Evolutionary conservation across 1,139 yeast species (phyloP).

Genomic region (Tardiomyces blankii): DNA sequence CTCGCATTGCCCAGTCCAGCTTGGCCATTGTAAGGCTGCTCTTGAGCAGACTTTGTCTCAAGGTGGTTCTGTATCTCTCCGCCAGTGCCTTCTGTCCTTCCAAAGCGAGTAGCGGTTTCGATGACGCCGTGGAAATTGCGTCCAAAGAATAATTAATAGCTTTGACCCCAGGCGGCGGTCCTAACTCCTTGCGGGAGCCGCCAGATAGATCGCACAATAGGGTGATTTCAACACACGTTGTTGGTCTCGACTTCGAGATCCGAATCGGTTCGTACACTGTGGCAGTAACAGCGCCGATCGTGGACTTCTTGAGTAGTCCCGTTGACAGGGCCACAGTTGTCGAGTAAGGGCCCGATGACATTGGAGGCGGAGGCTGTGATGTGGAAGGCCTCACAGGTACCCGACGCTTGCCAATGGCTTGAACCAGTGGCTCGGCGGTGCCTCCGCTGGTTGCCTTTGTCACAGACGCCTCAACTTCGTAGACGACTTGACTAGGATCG

Average conservation of each 20-base stretch:
- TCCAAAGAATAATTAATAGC: background rate
- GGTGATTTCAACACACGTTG: background rate
- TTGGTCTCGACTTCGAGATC: background rate
- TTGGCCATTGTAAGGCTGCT: background rate
- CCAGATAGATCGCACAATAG: background rate
- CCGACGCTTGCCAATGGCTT: background rate
- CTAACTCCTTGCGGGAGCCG: background rate
- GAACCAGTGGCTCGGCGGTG: background rate
- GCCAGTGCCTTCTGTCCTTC: background rate
- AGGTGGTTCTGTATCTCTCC: background rate
- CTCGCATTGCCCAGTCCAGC: background rate
- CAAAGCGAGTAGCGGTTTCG: background rate
- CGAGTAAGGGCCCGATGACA: background rate
- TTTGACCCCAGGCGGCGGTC: background rate
- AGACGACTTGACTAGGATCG: background rate
- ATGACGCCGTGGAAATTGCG: background rate
- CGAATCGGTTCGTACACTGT: background rate
- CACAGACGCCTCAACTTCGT: background rate
- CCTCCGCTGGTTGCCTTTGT: background rate
- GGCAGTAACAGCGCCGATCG: background rate
- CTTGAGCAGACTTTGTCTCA: background rate
- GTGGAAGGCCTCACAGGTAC: background rate
- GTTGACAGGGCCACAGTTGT: background rate
- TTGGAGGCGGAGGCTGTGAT: background rate
- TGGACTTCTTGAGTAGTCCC: background rate